phyloP scores from a whole-genome alignment of 164 flowering plant species.

The Euptelea pleiosperma region DNA sequence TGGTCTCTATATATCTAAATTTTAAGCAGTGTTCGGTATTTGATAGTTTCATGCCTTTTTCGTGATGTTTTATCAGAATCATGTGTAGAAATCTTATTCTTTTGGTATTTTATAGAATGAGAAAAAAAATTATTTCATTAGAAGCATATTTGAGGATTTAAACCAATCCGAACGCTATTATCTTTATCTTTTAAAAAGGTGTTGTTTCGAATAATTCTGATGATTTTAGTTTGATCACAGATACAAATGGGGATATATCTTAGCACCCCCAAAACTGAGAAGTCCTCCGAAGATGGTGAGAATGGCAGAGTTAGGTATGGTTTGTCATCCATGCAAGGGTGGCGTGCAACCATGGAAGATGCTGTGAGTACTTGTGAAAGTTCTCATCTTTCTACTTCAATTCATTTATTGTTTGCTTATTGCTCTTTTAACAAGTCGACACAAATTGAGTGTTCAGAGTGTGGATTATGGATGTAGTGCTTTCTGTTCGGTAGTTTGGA shows the following conservation, averaged over 20 bases:
- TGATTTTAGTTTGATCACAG: constrained; percentile 16
- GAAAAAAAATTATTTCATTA: too few species aligned
- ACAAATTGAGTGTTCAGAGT: neutral
- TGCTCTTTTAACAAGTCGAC: neutral
- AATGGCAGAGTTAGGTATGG: constrained; percentile 54
- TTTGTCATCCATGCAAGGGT: constrained; percentile 86
- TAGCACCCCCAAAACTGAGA: constrained; percentile 76
- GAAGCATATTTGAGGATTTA: too few species aligned
- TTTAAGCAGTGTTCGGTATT: too few species aligned
- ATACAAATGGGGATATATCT: constrained; percentile 67
- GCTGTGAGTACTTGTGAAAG: constrained; percentile 53
- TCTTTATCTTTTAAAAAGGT: too few species aligned
- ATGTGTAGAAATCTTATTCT: too few species aligned
- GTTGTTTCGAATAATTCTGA: too few species aligned
- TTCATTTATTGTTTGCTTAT: neutral
- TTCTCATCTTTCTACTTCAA: neutral
- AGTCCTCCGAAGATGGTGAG: constrained; percentile 73
- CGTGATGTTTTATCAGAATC: too few species aligned
- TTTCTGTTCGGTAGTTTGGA: neutral
- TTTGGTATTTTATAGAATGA: too few species aligned
- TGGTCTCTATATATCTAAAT: too few species aligned
- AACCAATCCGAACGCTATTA: too few species aligned
- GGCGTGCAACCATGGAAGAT: constrained; percentile 89
- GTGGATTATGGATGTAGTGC: neutral
- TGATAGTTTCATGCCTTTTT: too few species aligned